Conservation (phyloP, 805 yeast genomes). For the Isabelozyma gotoi region DNA sequence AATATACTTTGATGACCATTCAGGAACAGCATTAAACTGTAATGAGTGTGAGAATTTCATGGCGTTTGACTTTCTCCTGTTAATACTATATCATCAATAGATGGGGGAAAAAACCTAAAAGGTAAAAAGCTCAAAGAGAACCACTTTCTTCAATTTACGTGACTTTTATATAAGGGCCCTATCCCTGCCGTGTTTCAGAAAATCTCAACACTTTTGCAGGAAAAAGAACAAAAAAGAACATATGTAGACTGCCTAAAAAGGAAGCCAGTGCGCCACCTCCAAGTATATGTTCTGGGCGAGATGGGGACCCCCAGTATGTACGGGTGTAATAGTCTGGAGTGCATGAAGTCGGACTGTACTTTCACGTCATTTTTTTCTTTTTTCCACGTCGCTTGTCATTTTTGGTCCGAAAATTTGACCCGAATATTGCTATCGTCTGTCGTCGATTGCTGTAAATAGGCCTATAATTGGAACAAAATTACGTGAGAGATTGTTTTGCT, state of each 20-base stretch:
- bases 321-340: not conserved
- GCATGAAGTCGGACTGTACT: no score
- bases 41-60: constrained; percentile 96
- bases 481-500: no score
- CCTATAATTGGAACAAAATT: no score
- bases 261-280: not conserved
- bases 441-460: no score
- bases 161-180: not conserved
- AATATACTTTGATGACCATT: constrained; percentile 91
- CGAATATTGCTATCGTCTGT: no score
- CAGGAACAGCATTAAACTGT: constrained; percentile 97
- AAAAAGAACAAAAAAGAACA: not conserved
- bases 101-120: not conserved
- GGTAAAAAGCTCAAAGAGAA: no score
- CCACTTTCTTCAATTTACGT: no score
- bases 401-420: no score
- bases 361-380: no score
- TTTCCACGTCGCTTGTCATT: no score
- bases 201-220: not conserved
- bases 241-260: not conserved
- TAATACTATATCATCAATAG: not conserved
- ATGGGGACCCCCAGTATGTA: not conserved
- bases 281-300: not conserved
- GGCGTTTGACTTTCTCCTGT: not conserved
- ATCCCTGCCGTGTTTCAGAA: not conserved